phyloP scores from a whole-genome alignment of 1,284 basidiomycete species.

The Rhodofomes roseus region DNA sequence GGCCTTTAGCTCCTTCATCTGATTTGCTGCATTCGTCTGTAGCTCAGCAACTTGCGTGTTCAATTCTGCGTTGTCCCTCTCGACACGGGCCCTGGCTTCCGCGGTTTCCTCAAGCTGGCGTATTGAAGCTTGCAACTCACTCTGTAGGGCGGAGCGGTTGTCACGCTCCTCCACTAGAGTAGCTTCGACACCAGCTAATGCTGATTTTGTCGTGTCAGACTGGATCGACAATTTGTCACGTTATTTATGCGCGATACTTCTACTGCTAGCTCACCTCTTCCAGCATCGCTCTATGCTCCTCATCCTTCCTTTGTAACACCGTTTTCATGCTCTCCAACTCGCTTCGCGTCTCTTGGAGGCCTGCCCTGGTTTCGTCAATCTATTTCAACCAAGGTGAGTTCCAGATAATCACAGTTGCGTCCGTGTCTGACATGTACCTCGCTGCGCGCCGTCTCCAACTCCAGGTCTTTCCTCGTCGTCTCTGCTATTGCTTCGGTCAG shows the following conservation, averaged over 20 bases:
- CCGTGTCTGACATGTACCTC: neutral
- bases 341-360: neutral
- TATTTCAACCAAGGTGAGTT: neutral
- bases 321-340: neutral
- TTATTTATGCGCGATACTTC: neutral
- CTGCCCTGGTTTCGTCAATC: neutral
- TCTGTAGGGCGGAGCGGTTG: neutral
- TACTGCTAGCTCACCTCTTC: neutral
- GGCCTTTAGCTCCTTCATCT: neutral
- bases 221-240: neutral
- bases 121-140: neutral
- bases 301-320: neutral
- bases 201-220: neutral
- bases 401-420: no score
- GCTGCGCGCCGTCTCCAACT: neutral
- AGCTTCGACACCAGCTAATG: neutral
- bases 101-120: neutral
- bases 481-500: neutral
- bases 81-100: neutral
- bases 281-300: neutral
- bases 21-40: neutral
- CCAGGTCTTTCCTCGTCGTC: neutral
- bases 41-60: neutral
- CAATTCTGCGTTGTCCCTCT: neutral
- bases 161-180: neutral